Evolutionary conservation across 192 early-diverging fungal genomes (phyloP).

Genomic region (Diversispora epigaea): DNA sequence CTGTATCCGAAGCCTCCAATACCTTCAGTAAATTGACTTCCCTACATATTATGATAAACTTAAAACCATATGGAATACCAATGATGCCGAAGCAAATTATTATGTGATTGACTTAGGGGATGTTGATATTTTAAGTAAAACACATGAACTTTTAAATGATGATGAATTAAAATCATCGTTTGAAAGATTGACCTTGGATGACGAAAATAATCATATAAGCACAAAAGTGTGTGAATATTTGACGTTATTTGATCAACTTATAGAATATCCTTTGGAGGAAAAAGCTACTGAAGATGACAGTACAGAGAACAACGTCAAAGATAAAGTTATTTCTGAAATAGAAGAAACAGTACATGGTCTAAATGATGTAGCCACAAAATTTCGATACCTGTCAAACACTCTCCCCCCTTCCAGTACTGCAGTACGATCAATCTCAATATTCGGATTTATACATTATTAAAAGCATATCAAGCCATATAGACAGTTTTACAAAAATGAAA

Average conservation of each 20-base stretch:
- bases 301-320: not conserved
- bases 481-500: not conserved
- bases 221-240: conserved; percentile 1
- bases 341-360: conserved; percentile 3
- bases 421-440: not conserved
- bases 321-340: conserved; percentile 3
- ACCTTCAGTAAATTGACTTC: not conserved
- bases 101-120: conserved; percentile 3
- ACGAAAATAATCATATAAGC: conserved; percentile 5
- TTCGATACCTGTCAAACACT: conserved; percentile 10
- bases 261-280: not conserved
- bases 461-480: not conserved
- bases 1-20: not conserved
- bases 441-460: not conserved
- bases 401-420: conserved; percentile 1
- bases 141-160: not conserved
- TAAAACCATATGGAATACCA: not conserved
- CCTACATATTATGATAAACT: not conserved
- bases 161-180: conserved; percentile 2
- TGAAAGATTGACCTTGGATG: conserved; percentile 5
- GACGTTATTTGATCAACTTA: conserved; percentile 4
- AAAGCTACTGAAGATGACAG: not conserved
- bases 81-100: not conserved
- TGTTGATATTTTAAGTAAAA: not conserved
- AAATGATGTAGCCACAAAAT: conserved; percentile 6